Evolutionary conservation across 164 flowering plant species (phyloP).

Genomic region (Kingdonia uniflora): DNA sequence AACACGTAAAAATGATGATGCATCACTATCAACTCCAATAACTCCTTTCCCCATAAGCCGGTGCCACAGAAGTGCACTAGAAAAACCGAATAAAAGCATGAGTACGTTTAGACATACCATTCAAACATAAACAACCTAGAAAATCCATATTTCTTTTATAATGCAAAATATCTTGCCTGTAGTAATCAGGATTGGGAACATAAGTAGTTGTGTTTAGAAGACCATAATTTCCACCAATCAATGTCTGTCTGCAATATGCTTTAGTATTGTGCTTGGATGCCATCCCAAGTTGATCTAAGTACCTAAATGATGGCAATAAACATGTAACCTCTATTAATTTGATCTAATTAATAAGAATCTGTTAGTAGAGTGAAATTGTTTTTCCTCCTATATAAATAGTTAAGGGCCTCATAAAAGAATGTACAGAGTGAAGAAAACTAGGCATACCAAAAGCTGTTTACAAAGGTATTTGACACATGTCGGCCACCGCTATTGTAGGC

Average conservation of each 20-base stretch:
- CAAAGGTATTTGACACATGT: constrained; percentile 62
- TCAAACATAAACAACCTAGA: no score
- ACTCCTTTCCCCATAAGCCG: constrained; percentile 84
- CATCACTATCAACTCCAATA: constrained; percentile 35
- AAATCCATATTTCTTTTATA: background rate
- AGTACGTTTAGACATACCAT: no score
- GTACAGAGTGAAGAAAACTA: background rate
- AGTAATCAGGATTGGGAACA: constrained; percentile 88
- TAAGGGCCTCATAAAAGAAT: no score
- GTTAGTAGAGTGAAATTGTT: no score
- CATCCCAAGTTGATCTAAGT: constrained; percentile 93
- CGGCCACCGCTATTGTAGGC: constrained; percentile 87
- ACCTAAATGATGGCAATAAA: constrained; percentile 37
- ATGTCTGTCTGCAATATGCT: constrained; percentile 78
- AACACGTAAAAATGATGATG: constrained; percentile 50
- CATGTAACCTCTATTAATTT: no score
- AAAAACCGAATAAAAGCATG: background rate
- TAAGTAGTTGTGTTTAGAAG: constrained; percentile 65
- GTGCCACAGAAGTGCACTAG: constrained; percentile 90
- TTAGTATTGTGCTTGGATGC: constrained; percentile 67
- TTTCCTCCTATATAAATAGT: no score
- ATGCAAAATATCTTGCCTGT: constrained; percentile 38
- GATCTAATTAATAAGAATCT: no score
- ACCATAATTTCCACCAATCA: constrained; percentile 86
- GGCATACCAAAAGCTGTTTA: constrained; percentile 70